These are phyloP conservation scores for Aureoboletus auriporus DNA, from an alignment of 768 basidiomycete species.

Conservation along the genomic window DNA sequence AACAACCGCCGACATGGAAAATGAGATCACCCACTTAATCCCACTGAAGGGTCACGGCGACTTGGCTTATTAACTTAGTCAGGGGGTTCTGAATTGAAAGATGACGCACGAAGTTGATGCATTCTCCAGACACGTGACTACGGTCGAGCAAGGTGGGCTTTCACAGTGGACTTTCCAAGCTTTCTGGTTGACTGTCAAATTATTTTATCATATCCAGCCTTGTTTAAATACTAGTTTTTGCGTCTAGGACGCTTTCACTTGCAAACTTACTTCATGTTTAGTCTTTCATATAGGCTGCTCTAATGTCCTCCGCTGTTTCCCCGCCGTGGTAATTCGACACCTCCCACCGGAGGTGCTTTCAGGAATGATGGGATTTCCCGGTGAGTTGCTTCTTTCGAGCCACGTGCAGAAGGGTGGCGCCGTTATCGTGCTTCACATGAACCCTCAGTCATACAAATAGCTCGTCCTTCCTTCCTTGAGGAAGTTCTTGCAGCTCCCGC, in stretches of 20 bases:
- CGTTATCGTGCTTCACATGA: slow-evolving; percentile 21
- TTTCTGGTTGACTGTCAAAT: neutral
- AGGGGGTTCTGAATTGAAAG: too few species aligned
- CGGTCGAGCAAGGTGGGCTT: neutral
- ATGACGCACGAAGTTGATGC: too few species aligned
- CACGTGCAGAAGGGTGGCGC: slow-evolving; percentile 14
- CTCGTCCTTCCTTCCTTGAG: slow-evolving; percentile 4
- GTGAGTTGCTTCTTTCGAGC: slow-evolving; percentile 25
- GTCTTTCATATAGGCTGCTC: neutral
- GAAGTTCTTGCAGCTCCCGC: slow-evolving; percentile 10
- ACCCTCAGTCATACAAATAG: slow-evolving; percentile 6
- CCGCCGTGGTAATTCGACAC: slow-evolving; percentile 1
- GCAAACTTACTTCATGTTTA: neutral
- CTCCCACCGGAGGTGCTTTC: slow-evolving; percentile 11
- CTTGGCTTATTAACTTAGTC: neutral
- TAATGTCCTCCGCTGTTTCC: neutral
- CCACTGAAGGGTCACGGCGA: slow-evolving; percentile 13
- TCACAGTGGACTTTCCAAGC: too few species aligned
- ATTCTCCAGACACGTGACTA: slow-evolving; percentile 2
- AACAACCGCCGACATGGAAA: slow-evolving; percentile 8
- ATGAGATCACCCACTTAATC: slow-evolving; percentile 17
- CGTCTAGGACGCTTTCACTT: too few species aligned
- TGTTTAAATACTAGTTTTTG: neutral
- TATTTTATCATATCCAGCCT: neutral
- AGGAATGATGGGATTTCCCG: slow-evolving; percentile 19